Evolutionary conservation across 129 eudicot genomes (phyloP).

Genomic region (Ambrosia artemisiifolia): DNA sequence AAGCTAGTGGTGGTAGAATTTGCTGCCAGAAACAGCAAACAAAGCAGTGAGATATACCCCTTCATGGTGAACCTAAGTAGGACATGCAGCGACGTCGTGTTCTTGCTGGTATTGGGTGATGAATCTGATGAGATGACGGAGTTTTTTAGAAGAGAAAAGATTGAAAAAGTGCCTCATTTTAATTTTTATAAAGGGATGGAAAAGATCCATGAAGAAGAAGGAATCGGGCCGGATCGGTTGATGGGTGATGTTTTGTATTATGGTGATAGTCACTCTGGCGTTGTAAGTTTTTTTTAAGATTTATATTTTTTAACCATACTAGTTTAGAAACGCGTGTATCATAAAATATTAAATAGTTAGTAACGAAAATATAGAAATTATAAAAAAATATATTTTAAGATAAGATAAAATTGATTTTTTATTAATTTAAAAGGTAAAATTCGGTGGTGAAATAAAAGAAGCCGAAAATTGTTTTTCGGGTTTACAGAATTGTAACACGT

Average conservation of each 20-base stretch:
- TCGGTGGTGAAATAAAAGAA: too few species aligned
- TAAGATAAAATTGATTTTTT: too few species aligned
- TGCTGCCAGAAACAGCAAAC: conserved; percentile 51
- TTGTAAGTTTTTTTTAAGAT: conserved; percentile 31
- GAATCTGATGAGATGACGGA: conserved; percentile 60
- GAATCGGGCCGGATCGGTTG: conserved; percentile 77
- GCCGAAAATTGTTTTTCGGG: too few species aligned
- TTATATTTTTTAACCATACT: too few species aligned
- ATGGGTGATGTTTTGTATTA: conserved; percentile 86
- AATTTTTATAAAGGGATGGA: conserved; percentile 78
- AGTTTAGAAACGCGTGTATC: too few species aligned
- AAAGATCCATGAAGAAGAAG: conserved; percentile 92
- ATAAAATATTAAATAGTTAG: too few species aligned
- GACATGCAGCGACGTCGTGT: conserved; percentile 82
- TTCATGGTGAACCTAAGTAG: conserved; percentile 81
- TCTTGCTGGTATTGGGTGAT: conserved; percentile 79
- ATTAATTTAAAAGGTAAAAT: too few species aligned
- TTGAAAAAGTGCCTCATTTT: conserved; percentile 80
- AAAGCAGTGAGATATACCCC: conserved; percentile 68
- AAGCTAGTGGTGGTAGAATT: conserved; percentile 83
- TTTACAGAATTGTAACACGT: too few species aligned
- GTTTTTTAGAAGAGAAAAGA: conserved; percentile 58
- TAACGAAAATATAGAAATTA: too few species aligned
- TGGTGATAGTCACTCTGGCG: conserved; percentile 83
- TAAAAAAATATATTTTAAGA: too few species aligned